Base-by-base conservation (phyloP, 2,329 filamentous ascomycete genomes). In the Lecanicillium sp. region DNA sequence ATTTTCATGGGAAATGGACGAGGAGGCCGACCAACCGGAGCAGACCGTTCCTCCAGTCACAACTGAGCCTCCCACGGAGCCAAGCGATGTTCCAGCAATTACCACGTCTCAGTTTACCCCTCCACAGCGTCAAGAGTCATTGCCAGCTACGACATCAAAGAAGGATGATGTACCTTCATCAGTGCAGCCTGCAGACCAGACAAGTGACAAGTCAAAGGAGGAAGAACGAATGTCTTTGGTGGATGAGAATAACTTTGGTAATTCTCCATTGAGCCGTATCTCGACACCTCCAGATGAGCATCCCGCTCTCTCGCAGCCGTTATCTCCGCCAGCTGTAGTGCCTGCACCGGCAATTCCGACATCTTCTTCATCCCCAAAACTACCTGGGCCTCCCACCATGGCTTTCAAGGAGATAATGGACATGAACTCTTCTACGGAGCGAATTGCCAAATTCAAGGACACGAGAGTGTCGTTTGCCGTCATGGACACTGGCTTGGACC, bases 401-500 rank as follows among this genome's bases (percentile, higher is more conserved):
- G 66, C 73, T 2, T 89, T 94, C 60, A 76, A 80, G 36, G 83
- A 94, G 42, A 94, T 95, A 44, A 70, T 87, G 50, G 77, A 75
- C 8, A 69, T 92, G 35, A 69, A 74, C 13, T 76, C 74, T 2
- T 59, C 79, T 0, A 58, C 70, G 12, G 80, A 92, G 47, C 78
- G 88, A 15, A 84, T 92, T 43, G 67, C 71, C 31, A 80, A 78
- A 12, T 94, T 85, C 56, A 75, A 85, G 42, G 75, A 82, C 42
- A 83, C 84, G 0, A 75, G 86, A 32, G 64, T 75, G 13, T 74
- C 83, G 33, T 87, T 88, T 56, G 80, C 83, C 1, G 58, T 63
- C 11, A 78, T 83, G 55, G 79, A 95, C 43, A 83, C 83, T 5
- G 87, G 89, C 2, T 64, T 96, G n/a, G 67, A 62, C 3, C 59